Percentiles rank a stretch among this genome's conserved stretches.
Evolutionary conservation across 2,329 filamentous ascomycete species (phyloP).

Genomic region (Clonostachys chloroleuca): DNA sequence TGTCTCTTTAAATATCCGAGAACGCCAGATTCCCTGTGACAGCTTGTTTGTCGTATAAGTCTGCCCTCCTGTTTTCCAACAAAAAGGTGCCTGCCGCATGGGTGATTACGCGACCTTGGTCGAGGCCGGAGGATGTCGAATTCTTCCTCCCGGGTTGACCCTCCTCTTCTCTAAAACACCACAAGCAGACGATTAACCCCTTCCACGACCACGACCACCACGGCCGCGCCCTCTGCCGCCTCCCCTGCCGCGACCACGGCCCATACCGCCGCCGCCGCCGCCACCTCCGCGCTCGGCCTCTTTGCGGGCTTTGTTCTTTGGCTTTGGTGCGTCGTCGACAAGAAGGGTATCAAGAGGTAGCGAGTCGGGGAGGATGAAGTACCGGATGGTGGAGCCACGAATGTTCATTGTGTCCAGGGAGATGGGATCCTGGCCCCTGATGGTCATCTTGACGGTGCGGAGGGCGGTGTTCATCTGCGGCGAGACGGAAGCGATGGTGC

Average conservation of each 20-base stretch:
- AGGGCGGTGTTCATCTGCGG: constrained; percentile 98
- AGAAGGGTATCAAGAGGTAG: constrained; percentile 92
- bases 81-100: too few species aligned
- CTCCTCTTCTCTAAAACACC: not conserved
- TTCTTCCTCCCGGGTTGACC: too few species aligned
- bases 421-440: constrained; percentile 81
- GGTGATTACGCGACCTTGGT: too few species aligned
- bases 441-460: constrained; percentile 94
- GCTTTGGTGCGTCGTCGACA: constrained; percentile 95
- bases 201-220: not conserved
- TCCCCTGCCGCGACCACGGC: constrained; percentile 38
- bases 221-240: constrained; percentile 19
- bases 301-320: constrained; percentile 99
- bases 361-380: constrained; percentile 94
- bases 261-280: constrained; percentile 49
- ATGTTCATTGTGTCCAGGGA: constrained; percentile 94
- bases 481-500: constrained; percentile 93
- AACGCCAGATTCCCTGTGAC: not conserved
- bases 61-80: not conserved
- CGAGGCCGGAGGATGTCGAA: too few species aligned
- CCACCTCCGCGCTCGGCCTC: constrained; percentile 61
- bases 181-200: not conserved
- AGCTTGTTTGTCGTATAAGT: too few species aligned
- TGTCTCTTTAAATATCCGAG: not conserved
- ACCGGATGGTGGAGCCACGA: constrained; percentile 91